Percentiles rank a stretch among this genome's conserved stretches.
phyloP scores from a whole-genome alignment of 768 basidiomycete genomes.

The Termitomyces sp. region DNA sequence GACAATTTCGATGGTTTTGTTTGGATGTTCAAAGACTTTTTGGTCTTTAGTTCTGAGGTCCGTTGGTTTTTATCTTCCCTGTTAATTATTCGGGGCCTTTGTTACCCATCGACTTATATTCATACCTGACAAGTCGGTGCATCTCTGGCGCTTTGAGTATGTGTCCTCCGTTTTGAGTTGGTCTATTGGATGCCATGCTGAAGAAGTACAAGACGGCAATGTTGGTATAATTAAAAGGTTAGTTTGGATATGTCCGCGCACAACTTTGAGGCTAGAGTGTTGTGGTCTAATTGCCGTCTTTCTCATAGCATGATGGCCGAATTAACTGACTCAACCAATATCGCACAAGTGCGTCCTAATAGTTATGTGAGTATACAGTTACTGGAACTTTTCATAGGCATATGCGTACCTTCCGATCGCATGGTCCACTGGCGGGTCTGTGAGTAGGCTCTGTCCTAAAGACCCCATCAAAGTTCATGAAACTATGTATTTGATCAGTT shows the following conservation, averaged over 20 bases:
- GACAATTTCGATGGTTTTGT: slow-evolving; percentile 66
- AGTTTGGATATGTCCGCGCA: neutral
- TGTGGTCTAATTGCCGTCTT: neutral
- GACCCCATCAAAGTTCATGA: neutral
- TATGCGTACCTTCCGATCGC: slow-evolving; percentile 63
- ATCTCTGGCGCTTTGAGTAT: neutral
- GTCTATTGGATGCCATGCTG: neutral
- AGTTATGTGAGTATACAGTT: no score
- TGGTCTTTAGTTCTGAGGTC: neutral
- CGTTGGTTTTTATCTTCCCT: neutral
- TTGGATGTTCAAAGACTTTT: slow-evolving; percentile 32
- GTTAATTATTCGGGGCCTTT: neutral
- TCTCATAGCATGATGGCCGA: slow-evolving; percentile 59
- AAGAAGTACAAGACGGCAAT: neutral
- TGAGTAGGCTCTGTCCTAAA: neutral
- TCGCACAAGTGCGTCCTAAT: slow-evolving; percentile 42
- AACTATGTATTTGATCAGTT: neutral
- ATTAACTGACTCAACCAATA: slow-evolving; percentile 68
- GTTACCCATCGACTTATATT: neutral
- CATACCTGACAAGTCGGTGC: neutral
- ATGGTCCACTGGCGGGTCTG: slow-evolving; percentile 26
- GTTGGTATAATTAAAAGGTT: neutral
- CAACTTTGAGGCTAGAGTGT: neutral
- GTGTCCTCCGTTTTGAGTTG: neutral
- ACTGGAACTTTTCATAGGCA: slow-evolving; percentile 26